A percentile compares a stretch with the other conserved stretches of the same genome.
Evolutionary conservation across 768 basidiomycete species (phyloP).

Genomic region (Trametes gibbosa): DNA sequence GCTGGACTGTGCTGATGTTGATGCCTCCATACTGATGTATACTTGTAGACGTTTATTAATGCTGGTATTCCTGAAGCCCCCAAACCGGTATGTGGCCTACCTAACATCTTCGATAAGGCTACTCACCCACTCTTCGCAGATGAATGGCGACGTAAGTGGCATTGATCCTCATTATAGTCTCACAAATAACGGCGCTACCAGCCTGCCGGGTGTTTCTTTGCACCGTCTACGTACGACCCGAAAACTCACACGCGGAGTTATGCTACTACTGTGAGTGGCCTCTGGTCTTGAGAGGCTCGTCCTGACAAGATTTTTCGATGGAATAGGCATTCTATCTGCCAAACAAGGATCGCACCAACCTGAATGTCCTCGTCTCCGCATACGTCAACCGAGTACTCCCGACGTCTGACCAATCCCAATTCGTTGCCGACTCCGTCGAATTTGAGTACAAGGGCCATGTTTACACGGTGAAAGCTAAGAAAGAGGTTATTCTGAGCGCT

Average conservation of each 20-base stretch:
- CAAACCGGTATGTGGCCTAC: slow-evolving; percentile 13
- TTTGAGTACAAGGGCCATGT: slow-evolving; percentile 34
- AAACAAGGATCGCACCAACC: slow-evolving; percentile 28
- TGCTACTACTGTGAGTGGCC: slow-evolving; percentile 27
- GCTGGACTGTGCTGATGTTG: not conserved
- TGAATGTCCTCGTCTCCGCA: slow-evolving; percentile 29
- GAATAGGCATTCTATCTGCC: slow-evolving; percentile 26
- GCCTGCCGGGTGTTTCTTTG: slow-evolving; percentile 18
- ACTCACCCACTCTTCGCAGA: not conserved
- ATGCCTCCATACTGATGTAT: not conserved
- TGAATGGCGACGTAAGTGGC: slow-evolving; percentile 23
- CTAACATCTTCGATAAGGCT: not conserved
- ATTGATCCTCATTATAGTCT: not conserved
- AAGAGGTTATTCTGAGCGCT: slow-evolving; percentile 44
- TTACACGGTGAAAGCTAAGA: slow-evolving; percentile 38
- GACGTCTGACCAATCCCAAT: slow-evolving; percentile 7
- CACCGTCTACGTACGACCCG: slow-evolving; percentile 19
- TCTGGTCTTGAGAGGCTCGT: not conserved
- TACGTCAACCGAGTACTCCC: slow-evolving; percentile 31
- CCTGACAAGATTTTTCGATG: not conserved
- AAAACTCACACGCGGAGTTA: slow-evolving; percentile 21
- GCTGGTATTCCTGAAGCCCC: slow-evolving; percentile 14
- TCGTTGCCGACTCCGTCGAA: slow-evolving; percentile 46
- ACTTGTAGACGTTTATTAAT: slow-evolving; percentile 17
- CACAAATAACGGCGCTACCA: slow-evolving; percentile 5